Base-by-base conservation (phyloP, 164 flowering plant species). In the Umbilicus rupestris region DNA sequence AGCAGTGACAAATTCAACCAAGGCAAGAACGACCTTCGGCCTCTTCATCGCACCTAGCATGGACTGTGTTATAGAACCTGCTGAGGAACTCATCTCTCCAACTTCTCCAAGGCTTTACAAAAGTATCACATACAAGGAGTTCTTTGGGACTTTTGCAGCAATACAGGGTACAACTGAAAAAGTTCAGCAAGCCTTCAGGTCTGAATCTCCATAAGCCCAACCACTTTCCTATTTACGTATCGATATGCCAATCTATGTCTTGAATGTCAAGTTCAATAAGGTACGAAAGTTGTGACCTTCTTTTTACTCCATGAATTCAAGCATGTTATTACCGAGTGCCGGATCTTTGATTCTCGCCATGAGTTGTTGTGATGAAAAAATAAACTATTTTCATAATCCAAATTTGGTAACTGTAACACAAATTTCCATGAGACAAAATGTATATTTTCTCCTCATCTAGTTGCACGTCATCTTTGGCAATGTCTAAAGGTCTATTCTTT, bases 1-100 rank as follows among this genome's bases (percentile, higher is more conserved):
- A 70, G 84, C 60, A 0, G 80, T 83, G 67, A 78, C 78, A 2
- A 78, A 76, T 44, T 49, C 68, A 62, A 65, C 8, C 0, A 52
- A 26, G 15, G 55, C 79, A 0, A 45, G 85, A 49, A 80, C 75
- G 4, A 73, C 78, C 0, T 37, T 79, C 4, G 55, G 63, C 7
- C 70, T 64, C 6, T 75, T 75, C 33, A 39, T 73, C 2, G 2
- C 22, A 44, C 83, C 80, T 15, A 59, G 72, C 2, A 16, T 5
- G 17, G 69, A 68, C 3, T 17, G 68, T 45, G 29, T 45, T 7
- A 49, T 77, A 3, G 71, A 64, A 37, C 83, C 83, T 29, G 79
- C 74, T 45, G 42, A 66, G 52, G 62, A 41, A 11, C 72, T 77
- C 5, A 55, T 77, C 14, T 20, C 41, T 45, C 72, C 64, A 33